Conservation (phyloP, 768 basidiomycete genomes). For the Candolleomyces aberdarensis region DNA sequence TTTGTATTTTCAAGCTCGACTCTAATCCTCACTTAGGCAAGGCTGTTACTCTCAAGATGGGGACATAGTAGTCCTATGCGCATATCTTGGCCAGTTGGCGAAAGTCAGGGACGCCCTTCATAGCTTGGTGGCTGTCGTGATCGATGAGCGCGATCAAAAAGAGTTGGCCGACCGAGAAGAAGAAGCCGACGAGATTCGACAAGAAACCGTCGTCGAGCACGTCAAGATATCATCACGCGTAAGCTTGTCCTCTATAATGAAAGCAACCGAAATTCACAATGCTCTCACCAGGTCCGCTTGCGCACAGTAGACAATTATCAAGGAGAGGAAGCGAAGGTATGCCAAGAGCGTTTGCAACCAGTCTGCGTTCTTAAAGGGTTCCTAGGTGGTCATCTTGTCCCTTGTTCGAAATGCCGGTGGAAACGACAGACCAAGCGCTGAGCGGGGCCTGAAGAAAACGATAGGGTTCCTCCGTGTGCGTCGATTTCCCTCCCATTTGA, state of each 20-base stretch:
- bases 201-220: conserved; percentile 34
- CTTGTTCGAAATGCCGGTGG: conserved; percentile 67
- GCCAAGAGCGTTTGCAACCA: background rate
- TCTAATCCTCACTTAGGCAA: conserved; percentile 25
- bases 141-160: conserved; percentile 68
- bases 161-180: conserved; percentile 55
- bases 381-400: conserved; percentile 66
- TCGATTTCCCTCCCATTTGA: too few species aligned
- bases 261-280: background rate
- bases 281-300: conserved; percentile 48
- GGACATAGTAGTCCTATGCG: conserved; percentile 46
- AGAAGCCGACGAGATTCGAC: conserved; percentile 21
- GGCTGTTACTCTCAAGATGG: conserved; percentile 43
- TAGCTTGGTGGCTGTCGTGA: conserved; percentile 52
- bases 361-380: background rate
- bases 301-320: conserved; percentile 80
- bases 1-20: background rate
- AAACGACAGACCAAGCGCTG: conserved; percentile 26
- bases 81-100: conserved; percentile 44
- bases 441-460: conserved; percentile 29
- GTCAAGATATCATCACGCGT: conserved; percentile 55
- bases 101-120: conserved; percentile 36
- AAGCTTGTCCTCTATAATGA: conserved; percentile 13
- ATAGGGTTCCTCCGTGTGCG: conserved; percentile 78
- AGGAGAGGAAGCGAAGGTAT: conserved; percentile 64